These are phyloP conservation scores for Haplosporangium gracile DNA, from an alignment of 192 early-diverging fungal genomes.

Conservation along the genomic window DNA sequence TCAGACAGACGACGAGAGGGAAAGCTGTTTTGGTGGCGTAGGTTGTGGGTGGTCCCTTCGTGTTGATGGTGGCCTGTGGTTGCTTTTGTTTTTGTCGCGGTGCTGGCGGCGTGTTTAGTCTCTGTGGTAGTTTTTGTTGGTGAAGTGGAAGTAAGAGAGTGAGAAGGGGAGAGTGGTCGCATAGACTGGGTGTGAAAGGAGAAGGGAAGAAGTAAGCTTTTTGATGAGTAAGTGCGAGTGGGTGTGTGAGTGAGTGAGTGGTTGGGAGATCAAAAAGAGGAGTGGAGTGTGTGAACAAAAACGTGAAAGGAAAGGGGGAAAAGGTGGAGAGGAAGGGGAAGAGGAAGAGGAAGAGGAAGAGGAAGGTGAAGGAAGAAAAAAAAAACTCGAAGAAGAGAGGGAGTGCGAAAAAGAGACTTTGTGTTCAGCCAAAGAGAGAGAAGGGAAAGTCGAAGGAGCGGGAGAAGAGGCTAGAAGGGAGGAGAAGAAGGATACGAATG, in stretches of 20 bases:
- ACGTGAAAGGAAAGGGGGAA: not conserved
- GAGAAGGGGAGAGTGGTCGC: not conserved
- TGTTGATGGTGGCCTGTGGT: not conserved
- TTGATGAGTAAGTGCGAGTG: not conserved
- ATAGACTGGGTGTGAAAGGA: not conserved
- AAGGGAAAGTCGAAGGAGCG: not conserved
- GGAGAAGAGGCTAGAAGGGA: conserved; percentile 3
- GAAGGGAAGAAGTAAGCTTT: no score
- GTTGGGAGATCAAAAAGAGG: not conserved
- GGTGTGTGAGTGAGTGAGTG: not conserved
- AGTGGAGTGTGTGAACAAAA: not conserved
- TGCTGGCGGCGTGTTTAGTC: not conserved
- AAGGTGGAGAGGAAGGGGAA: not conserved
- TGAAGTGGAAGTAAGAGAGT: not conserved
- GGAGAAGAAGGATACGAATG: not conserved
- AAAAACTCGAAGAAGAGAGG: not conserved
- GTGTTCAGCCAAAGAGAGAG: not conserved
- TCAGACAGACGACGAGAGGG: not conserved
- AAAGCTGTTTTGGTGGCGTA: not conserved
- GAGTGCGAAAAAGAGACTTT: not conserved
- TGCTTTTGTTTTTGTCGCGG: not conserved
- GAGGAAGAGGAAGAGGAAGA: not conserved
- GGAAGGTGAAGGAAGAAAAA: not conserved
- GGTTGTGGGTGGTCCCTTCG: not conserved
- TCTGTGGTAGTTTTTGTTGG: not conserved